Base-by-base conservation (phyloP, 164 flowering plant species). In the Magnolia changhungtana region DNA sequence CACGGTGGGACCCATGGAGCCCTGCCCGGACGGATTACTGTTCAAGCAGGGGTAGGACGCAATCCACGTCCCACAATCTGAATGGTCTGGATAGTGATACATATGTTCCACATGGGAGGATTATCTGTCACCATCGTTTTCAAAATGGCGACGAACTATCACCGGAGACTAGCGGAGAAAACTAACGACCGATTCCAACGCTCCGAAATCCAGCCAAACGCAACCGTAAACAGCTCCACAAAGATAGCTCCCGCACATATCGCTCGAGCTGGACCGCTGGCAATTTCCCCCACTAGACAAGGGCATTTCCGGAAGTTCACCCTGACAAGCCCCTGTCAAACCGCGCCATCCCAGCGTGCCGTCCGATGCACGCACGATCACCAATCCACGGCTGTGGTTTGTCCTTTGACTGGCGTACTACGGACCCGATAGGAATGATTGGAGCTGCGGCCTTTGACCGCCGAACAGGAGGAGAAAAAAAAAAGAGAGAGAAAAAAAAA, bases 331-430 rank as follows among this genome's bases (percentile, higher is more conserved):
- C 61, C 61, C 18, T 11, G 13, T 16, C 13, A 55, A 55, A 55
- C 50, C 49, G 49, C 45, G 50, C 49, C 24, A 8, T 8, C 7
- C 8, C 50, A 8, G 8, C 50, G 3, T 37, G 59, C 72, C 58
- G 45, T 1, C 49, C 72, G 72, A 50, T 8, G 16, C 14, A 13
- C 23, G 72, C 58, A n/a, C 52, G 72, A 70, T 18, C 16, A 50
- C 9, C 45, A n/a, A 70, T 21, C 58, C 4, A 70, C 72, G 72
- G 72, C 4, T 70, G 72, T 49, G 27, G 24, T 19, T 50, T 1
- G 10, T 2, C 16, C 50, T 70, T 70, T 70, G 72, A 70, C 72
- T n/a, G 27, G 23, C 72, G 72, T 70, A 70, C 72, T 70, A 70
- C 72, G 72, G 72, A 70, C 55, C 1, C 45, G 21, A 70, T 49